Base-by-base conservation (phyloP, 306 rosid species). In the Vigna hirtella region DNA sequence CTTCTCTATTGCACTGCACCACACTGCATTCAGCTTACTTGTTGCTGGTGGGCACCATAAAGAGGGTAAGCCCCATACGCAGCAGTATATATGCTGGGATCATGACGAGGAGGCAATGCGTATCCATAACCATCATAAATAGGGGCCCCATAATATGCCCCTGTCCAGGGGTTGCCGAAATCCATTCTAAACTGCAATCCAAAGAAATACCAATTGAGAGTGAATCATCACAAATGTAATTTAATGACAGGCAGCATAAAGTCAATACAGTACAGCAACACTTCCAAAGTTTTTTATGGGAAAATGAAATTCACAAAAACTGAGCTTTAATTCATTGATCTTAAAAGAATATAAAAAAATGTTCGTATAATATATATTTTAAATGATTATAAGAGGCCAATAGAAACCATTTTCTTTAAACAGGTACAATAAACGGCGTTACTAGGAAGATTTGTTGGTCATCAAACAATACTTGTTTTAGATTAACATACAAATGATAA, bases 91-190 rank as follows among this genome's bases (percentile, higher is more conserved):
- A 88, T 76, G 83, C 86, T 84, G 66, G 99, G 99, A 76, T 96
- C 99, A 64, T 89, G 91, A 73, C 94, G 95, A 10, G 91, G 84
- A 3, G 93, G 89, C 80, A 92, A 61, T 4, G 96, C 93, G 45
- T 93, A 96, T 52, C 97, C 97, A 61, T 93, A 96, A 74, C 98
- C 96, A 70, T 93, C 98, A 78, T 90, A 95, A 50, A 93, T 72
- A 42, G 88, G 92, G 55, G 84, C 93, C 66, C 93, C 97, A 68
- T 91, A 93, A 85, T 96, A 93, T 6, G 97, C 71, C 63, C 91
- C 98, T 6, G 66, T 83, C 98, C 97, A 88, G 68, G 85, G 94
- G 78, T 72, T 90, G 43, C 97, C 88, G 17, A 83, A 90, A 42
- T 95, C 98, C 56, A 79, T 78, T 85, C 97, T 87, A 70, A 79